Conservation (phyloP, 164 flowering plant species). For the Liriodendron chinense region DNA sequence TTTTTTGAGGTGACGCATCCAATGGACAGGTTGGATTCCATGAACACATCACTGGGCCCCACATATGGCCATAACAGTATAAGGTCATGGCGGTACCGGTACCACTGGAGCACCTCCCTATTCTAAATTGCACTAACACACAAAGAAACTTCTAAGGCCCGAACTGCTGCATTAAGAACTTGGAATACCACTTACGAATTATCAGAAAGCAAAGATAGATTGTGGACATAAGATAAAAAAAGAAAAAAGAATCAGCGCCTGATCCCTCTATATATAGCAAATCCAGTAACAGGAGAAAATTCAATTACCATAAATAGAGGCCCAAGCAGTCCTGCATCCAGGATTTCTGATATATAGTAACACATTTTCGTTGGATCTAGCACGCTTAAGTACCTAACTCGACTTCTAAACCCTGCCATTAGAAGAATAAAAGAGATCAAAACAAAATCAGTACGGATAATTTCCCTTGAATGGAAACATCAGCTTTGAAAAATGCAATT, state of each 20-base stretch:
- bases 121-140: too few species aligned
- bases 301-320: conserved; percentile 89
- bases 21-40: too few species aligned
- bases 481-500: not conserved
- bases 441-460: not conserved
- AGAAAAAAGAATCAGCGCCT: not conserved
- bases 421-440: conserved; percentile 6
- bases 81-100: too few species aligned
- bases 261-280: not conserved
- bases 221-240: not conserved
- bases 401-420: conserved; percentile 81
- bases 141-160: too few species aligned
- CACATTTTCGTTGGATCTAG: conserved; percentile 70
- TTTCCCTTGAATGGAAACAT: not conserved
- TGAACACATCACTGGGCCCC: too few species aligned
- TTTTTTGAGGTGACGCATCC: too few species aligned
- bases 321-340: conserved; percentile 65
- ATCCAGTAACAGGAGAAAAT: not conserved
- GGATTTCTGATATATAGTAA: conserved; percentile 79
- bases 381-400: conserved; percentile 71
- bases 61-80: too few species aligned
- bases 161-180: too few species aligned
- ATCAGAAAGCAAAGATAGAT: too few species aligned
- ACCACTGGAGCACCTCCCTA: too few species aligned
- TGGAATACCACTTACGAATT: too few species aligned